phyloP scores from a whole-genome alignment of 1,139 yeast genomes.

The Yamadazyma sp. region DNA sequence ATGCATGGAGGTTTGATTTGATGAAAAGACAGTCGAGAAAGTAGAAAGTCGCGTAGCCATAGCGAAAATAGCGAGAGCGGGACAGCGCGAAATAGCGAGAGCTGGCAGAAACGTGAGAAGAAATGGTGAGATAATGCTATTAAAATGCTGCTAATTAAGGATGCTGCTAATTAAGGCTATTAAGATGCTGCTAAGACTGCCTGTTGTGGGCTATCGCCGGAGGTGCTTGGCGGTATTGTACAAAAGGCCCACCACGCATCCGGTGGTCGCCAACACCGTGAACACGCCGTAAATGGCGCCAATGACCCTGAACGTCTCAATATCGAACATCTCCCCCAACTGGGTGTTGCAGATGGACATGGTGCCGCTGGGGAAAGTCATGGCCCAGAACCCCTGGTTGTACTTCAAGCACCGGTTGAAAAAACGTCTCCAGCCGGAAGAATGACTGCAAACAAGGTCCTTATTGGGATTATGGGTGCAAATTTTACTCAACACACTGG shows the following conservation, averaged over 20 bases:
- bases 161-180: no score
- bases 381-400: conserved; percentile 75
- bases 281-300: conserved; percentile 60
- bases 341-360: conserved; percentile 63
- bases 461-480: conserved; percentile 29
- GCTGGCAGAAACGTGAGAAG: neutral
- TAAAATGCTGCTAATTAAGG: neutral
- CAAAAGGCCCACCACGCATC: conserved; percentile 30
- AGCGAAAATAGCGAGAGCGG: neutral
- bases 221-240: conserved; percentile 14
- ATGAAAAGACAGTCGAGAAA: no score
- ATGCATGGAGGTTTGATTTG: no score
- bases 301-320: conserved; percentile 57
- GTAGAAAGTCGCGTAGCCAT: no score
- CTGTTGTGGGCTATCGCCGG: neutral
- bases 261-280: conserved; percentile 27
- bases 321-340: conserved; percentile 40
- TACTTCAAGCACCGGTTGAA: conserved; percentile 40
- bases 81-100: no score
- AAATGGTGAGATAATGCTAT: no score
- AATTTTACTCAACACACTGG: conserved; percentile 40
- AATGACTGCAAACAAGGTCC: conserved; percentile 18
- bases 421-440: conserved; percentile 13
- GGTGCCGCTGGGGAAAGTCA: conserved; percentile 90
- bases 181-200: no score